These are phyloP conservation scores for Mycena floridula DNA, from an alignment of 768 basidiomycete species.

Conservation along the genomic window DNA sequence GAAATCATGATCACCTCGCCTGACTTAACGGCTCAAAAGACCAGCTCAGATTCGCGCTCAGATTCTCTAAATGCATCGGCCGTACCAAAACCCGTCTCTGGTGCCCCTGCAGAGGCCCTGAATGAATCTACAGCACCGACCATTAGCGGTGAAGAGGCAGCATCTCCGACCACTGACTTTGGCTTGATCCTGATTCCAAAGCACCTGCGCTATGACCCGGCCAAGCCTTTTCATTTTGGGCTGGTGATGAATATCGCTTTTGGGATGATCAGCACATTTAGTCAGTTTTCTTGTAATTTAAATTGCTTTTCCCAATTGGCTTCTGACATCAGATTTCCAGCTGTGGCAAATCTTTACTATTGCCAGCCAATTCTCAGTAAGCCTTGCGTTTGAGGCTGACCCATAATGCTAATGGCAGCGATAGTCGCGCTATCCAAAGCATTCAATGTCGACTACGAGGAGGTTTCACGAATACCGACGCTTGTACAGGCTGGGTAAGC, in stretches of 20 bases:
- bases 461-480: constrained; percentile 52
- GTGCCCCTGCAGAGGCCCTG: too few species aligned
- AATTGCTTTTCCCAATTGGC: background rate
- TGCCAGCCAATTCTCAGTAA: constrained; percentile 77
- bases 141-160: too few species aligned
- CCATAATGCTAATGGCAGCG: constrained; percentile 6
- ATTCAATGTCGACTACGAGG: constrained; percentile 30
- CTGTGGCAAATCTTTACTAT: constrained; percentile 72
- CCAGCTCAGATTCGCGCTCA: too few species aligned
- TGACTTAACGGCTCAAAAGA: too few species aligned
- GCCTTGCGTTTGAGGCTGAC: constrained; percentile 11
- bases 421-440: constrained; percentile 37
- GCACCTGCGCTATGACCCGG: constrained; percentile 43
- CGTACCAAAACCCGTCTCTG: too few species aligned
- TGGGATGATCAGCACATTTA: constrained; percentile 57
- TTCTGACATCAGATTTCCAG: background rate
- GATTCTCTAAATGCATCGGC: too few species aligned
- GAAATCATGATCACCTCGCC: too few species aligned
- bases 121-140: too few species aligned
- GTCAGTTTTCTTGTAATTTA: constrained; percentile 19
- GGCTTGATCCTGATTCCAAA: constrained; percentile 60
- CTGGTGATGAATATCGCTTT: constrained; percentile 50
- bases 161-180: constrained; percentile 44
- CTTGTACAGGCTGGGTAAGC: constrained; percentile 61
- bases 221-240: constrained; percentile 44